Evolutionary conservation across 1,284 basidiomycete species (phyloP), one percentile per base, ranked within the genome.

Genomic region (Ustilago lituana): DNA sequence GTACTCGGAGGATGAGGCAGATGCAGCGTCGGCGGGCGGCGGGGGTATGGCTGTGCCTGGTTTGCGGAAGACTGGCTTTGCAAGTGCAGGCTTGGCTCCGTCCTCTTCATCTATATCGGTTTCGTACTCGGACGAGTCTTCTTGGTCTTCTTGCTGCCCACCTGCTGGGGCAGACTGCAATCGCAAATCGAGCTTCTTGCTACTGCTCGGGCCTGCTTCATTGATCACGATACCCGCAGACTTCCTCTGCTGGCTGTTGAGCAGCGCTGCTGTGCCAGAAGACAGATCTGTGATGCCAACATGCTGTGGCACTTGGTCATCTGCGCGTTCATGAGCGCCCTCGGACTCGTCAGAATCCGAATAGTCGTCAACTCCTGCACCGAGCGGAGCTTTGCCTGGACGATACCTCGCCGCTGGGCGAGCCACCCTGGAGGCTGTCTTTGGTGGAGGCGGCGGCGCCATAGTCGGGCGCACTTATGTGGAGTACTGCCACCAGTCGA

Each of bases 31-130:
- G 8, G 59, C n/a, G 0, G 32, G 19, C 19, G 36, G 43, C 24
- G 44, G 37, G 15, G 37, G 37, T 6, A 50, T 31, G 17, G 46
- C 22, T 7, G 53, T 19, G 6, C 61, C 59, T 2, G 65, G 72
- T 17, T 65, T 56, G 14, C 70, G 69, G 39, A 73, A 66, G 22
- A 63, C 55, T 1, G 72, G 67, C 33, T 54, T 58, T n/a, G 58
- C n/a, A 62, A 76, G 46, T 29, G 27, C 12, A 12, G 27, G 27
- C 12, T 29, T 29, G 6, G 57, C 49, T 17, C 24, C 44, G 12
- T 46, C 45, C 32, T 72, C 78, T 31, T 64, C 53, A 37, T 76
- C 77, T 0, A 88, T 90, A 47, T 89, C 89, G 15, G 83, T 83
- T 55, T 84, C 83, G 67, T 90, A 87, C 44, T 84, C 83, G 64